These are phyloP conservation scores for Rugosomyces carneus DNA, from an alignment of 1,284 basidiomycete species.

Conservation along the genomic window DNA sequence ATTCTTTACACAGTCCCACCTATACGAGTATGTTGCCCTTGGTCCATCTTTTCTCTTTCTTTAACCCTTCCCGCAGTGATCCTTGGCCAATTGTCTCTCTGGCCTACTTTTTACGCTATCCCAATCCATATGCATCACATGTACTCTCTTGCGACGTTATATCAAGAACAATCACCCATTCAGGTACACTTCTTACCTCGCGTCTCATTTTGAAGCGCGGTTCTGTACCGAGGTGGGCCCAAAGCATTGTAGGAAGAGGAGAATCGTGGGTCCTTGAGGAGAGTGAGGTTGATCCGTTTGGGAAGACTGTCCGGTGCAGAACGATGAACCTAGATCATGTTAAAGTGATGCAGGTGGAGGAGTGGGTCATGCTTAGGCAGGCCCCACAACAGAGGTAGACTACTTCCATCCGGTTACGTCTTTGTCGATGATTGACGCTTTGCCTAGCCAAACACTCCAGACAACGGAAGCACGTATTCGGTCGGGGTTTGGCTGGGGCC, in stretches of 20 bases:
- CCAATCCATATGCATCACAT: slow-evolving; percentile 93
- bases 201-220: slow-evolving; percentile 91
- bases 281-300: slow-evolving; percentile 80
- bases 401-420: background rate
- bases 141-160: slow-evolving; percentile 94
- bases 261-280: slow-evolving; percentile 90
- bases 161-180: slow-evolving; percentile 66
- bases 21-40: slow-evolving; percentile 61
- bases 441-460: slow-evolving; percentile 61
- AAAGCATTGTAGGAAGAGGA: slow-evolving; percentile 67
- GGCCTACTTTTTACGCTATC: slow-evolving; percentile 94
- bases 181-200: slow-evolving; percentile 79
- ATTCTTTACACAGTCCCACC: slow-evolving; percentile 75
- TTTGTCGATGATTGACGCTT: background rate
- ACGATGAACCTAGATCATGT: slow-evolving; percentile 82
- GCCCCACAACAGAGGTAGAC: slow-evolving; percentile 54
- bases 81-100: slow-evolving; percentile 87
- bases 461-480: slow-evolving; percentile 71
- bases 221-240: slow-evolving; percentile 85
- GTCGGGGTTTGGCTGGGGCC: slow-evolving; percentile 78
- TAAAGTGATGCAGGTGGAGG: slow-evolving; percentile 78
- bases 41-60: background rate
- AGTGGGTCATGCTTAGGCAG: slow-evolving; percentile 61
- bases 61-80: slow-evolving; percentile 47
- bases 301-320: slow-evolving; percentile 60